Evolutionary conservation across 805 yeast genomes (phyloP).

Genomic region (Spathaspora gorwiae): DNA sequence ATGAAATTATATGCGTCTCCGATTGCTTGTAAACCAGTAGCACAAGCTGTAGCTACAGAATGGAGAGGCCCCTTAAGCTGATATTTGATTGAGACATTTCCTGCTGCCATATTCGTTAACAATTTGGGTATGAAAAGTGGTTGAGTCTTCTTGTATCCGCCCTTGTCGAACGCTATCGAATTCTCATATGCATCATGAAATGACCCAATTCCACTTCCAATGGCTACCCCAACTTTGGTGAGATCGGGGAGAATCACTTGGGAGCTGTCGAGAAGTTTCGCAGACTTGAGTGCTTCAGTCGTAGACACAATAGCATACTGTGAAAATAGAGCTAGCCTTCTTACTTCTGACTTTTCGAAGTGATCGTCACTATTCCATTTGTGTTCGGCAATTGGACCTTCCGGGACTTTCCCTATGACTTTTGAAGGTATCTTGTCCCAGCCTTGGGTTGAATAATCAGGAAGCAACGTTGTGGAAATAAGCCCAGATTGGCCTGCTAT

Average conservation of each 20-base stretch:
- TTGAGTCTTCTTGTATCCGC: slow-evolving; percentile 62
- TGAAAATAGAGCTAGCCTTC: slow-evolving; percentile 66
- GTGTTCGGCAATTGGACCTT: slow-evolving; percentile 39
- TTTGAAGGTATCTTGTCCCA: slow-evolving; percentile 60
- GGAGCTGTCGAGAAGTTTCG: slow-evolving; percentile 36
- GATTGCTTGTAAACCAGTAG: slow-evolving; percentile 89
- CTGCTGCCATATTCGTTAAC: slow-evolving; percentile 90
- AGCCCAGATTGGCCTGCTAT: slow-evolving; percentile 55
- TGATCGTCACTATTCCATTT: slow-evolving; percentile 52
- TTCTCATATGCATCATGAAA: slow-evolving; percentile 68
- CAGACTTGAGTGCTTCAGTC: slow-evolving; percentile 68
- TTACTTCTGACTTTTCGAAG: slow-evolving; percentile 43
- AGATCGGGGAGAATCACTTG: slow-evolving; percentile 12
- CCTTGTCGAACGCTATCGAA: slow-evolving; percentile 43
- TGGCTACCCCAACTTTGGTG: slow-evolving; percentile 62
- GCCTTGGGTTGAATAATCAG: slow-evolving; percentile 38
- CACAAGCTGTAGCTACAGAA: slow-evolving; percentile 90
- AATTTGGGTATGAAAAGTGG: slow-evolving; percentile 85
- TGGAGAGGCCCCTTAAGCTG: slow-evolving; percentile 84
- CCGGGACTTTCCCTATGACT: slow-evolving; percentile 73
- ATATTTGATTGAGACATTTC: slow-evolving; percentile 76
- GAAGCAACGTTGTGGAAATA: slow-evolving; percentile 44
- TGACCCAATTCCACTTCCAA: slow-evolving; percentile 93
- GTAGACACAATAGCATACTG: slow-evolving; percentile 80
- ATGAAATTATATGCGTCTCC: slow-evolving; percentile 91